A percentile compares a stretch with the other conserved stretches of the same genome.
Conservation (phyloP, 352 stramenopile genomes). For the Phytophthora crassamura region DNA sequence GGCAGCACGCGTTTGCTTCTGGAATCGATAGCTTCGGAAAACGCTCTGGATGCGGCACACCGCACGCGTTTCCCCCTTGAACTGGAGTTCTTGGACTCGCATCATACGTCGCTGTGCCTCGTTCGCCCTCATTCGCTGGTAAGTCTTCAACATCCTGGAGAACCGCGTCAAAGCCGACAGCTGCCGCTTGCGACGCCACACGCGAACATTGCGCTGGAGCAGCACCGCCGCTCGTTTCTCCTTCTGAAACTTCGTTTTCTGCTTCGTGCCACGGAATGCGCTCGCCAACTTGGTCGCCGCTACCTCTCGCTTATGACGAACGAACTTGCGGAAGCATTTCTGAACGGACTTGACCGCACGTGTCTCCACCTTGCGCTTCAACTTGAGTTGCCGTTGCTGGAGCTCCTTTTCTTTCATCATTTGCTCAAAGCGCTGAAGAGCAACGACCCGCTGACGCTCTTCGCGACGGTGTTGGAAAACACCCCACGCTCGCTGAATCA, state of each 20-base stretch:
- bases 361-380: constrained; percentile 41
- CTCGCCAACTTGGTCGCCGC: constrained; percentile 45
- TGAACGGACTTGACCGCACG: constrained; percentile 42
- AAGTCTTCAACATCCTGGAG: constrained; percentile 46
- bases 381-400: constrained; percentile 20
- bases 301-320: constrained; percentile 15
- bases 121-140: constrained; percentile 39
- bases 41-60: constrained; percentile 21
- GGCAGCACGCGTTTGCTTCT: constrained; percentile 35
- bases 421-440: constrained; percentile 45
- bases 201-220: constrained; percentile 51
- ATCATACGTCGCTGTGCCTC: constrained; percentile 27
- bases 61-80: constrained; percentile 32
- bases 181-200: constrained; percentile 45
- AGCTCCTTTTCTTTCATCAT: constrained; percentile 42
- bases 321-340: constrained; percentile 36
- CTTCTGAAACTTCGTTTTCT: constrained; percentile 31
- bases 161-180: constrained; percentile 43
- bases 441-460: constrained; percentile 32
- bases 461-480: constrained; percentile 17
- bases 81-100: constrained; percentile 20
- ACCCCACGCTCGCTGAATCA: constrained; percentile 37
- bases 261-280: constrained; percentile 32
- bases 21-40: constrained; percentile 24
- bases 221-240: constrained; percentile 26